Evolutionary conservation across 1,284 basidiomycete species (phyloP).

Genomic region (Rhodotorula sp.): DNA sequence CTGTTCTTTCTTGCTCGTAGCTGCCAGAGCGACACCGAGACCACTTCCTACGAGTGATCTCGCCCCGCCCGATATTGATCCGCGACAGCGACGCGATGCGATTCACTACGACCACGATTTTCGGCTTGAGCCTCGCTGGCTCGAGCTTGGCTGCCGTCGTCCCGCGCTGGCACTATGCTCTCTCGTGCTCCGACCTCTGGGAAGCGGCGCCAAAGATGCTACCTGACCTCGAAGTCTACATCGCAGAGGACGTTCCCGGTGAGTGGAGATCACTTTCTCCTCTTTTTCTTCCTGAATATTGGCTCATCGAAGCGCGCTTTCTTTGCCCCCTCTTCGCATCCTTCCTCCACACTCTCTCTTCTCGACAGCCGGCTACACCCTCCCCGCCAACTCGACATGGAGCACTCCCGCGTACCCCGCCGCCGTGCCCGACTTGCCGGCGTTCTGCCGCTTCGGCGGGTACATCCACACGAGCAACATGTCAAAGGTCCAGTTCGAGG

Average conservation of each 20-base stretch:
- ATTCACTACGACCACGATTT: not conserved
- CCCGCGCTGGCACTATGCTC: slow-evolving; percentile 1
- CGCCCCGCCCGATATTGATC: too few relatives aligned
- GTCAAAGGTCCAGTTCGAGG: slow-evolving; percentile 39
- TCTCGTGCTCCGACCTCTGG: not conserved
- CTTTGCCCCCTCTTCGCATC: too few relatives aligned
- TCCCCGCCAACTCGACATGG: slow-evolving; percentile 1
- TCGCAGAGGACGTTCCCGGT: not conserved
- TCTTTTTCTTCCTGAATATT: not conserved
- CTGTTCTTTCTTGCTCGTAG: too few relatives aligned
- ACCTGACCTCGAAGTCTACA: not conserved
- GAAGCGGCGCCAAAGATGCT: not conserved
- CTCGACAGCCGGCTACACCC: slow-evolving; percentile 15
- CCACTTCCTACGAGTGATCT: too few relatives aligned
- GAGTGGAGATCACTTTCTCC: not conserved
- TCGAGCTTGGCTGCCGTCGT: not conserved
- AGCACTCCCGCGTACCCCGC: slow-evolving; percentile 7
- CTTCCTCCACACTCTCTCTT: too few relatives aligned
- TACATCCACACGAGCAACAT: slow-evolving; percentile 29
- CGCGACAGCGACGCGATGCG: not conserved
- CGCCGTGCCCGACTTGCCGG: slow-evolving; percentile 26
- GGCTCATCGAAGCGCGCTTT: not conserved
- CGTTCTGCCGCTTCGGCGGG: slow-evolving; percentile 38
- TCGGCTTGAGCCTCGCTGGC: not conserved
- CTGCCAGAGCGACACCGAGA: too few relatives aligned